These are phyloP conservation scores for Neurospora tetraspora DNA, from an alignment of 495 filamentous ascomycete species.

Conservation along the genomic window DNA sequence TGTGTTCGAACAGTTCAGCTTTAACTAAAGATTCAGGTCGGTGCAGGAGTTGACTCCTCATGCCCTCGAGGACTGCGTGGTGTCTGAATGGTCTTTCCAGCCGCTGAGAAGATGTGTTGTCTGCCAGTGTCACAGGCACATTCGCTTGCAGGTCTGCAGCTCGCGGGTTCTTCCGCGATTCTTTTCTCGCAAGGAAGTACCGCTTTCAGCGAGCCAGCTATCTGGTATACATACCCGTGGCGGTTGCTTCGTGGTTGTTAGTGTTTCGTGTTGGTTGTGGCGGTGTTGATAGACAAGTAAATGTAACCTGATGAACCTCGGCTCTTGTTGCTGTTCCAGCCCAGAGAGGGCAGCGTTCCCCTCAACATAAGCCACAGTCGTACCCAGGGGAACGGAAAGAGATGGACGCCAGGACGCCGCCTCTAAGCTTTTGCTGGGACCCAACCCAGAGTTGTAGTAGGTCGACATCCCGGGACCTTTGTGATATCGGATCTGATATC, in stretches of 20 bases:
- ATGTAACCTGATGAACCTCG: neutral
- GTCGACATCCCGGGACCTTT: neutral
- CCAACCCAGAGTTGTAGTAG: neutral
- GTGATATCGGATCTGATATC: neutral
- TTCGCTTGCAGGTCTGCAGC: neutral
- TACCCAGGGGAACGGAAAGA: neutral
- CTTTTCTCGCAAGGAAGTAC: neutral
- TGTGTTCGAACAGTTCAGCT: neutral
- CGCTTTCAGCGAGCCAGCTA: neutral
- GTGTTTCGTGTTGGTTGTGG: neutral
- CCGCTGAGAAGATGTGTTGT: neutral
- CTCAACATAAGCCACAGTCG: neutral
- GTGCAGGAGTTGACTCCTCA: neutral
- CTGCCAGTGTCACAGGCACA: neutral
- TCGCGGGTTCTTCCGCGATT: neutral
- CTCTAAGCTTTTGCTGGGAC: neutral
- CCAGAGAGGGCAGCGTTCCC: neutral
- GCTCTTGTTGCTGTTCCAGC: neutral
- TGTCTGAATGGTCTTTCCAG: neutral
- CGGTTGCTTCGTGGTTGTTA: neutral
- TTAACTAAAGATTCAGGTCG: neutral
- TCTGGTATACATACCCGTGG: neutral
- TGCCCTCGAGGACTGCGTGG: neutral
- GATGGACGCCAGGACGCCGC: neutral
- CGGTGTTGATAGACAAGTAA: neutral